A percentile compares a stretch with the other conserved stretches of the same genome.
phyloP scores from a whole-genome alignment of 2,329 filamentous ascomycete species.

The Neofusicoccum parvum region DNA sequence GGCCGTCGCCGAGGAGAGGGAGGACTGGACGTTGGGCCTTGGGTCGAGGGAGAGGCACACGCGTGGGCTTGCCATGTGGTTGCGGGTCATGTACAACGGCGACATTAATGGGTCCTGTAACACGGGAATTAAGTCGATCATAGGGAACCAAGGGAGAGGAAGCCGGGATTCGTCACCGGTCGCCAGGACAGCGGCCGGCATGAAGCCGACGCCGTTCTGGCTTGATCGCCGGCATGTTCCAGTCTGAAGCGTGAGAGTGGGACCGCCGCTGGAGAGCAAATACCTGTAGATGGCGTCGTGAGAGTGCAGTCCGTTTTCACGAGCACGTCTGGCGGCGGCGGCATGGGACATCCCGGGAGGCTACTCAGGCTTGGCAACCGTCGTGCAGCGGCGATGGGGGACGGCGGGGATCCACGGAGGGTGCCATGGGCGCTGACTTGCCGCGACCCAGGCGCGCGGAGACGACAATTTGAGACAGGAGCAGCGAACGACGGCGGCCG shows the following conservation, averaged over 20 bases:
- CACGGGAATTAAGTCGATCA: background rate
- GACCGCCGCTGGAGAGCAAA: background rate
- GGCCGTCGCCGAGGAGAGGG: background rate
- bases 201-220: background rate
- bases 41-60: background rate
- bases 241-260: slow-evolving; percentile 12
- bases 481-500: background rate
- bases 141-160: slow-evolving; percentile 8
- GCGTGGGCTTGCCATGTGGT: slow-evolving; percentile 5
- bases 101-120: background rate
- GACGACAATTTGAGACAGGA: slow-evolving; percentile 11
- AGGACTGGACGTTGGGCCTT: background rate
- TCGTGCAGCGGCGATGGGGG: background rate
- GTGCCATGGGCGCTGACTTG: background rate
- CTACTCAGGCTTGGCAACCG: background rate
- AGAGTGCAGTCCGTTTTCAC: background rate
- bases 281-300: background rate
- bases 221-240: slow-evolving; percentile 11
- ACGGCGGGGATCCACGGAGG: background rate
- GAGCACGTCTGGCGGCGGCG: background rate
- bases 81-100: background rate
- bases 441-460: background rate
- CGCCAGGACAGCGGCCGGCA: background rate
- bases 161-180: slow-evolving; percentile 10
- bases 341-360: background rate